Conservation (phyloP, 108 stramenopile genomes). For the Pseudonitzschia delicatissima region DNA sequence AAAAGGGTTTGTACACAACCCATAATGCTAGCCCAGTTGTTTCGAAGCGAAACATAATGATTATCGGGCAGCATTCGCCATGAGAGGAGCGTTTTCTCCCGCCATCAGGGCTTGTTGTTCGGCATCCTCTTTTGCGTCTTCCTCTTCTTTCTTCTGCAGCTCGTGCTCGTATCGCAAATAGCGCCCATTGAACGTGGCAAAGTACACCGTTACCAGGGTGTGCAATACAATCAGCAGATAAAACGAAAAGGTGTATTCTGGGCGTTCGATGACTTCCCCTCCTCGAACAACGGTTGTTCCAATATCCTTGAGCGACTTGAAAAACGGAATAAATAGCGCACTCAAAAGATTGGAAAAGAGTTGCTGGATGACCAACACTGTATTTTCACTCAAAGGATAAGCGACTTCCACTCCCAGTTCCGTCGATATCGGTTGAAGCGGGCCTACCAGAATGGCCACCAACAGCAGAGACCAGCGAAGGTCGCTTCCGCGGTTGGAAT, state of each 20-base stretch:
- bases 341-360: conserved; percentile 80
- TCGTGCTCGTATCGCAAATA: conserved; percentile 81
- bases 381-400: conserved; percentile 83
- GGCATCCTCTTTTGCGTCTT: conserved; percentile 21
- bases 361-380: conserved; percentile 84
- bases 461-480: conserved; percentile 66
- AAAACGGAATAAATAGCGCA: conserved; percentile 84
- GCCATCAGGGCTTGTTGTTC: no score
- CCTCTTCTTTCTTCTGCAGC: conserved; percentile 47
- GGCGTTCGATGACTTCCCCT: conserved; percentile 46
- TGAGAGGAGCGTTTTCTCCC: no score
- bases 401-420: conserved; percentile 84
- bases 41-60: no score
- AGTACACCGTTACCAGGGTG: conserved; percentile 72
- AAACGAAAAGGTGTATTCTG: conserved; percentile 83
- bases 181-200: conserved; percentile 84
- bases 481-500: conserved; percentile 64
- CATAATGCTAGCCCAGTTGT: no score
- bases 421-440: conserved; percentile 80
- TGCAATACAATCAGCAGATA: conserved; percentile 77
- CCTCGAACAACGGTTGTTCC: conserved; percentile 46
- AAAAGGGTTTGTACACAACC: no score
- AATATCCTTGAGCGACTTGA: conserved; percentile 71
- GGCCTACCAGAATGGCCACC: conserved; percentile 77
- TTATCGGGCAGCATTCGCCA: no score